Conservation (phyloP, 148 eudicot species). For the Fagopyrum esculentum region DNA sequence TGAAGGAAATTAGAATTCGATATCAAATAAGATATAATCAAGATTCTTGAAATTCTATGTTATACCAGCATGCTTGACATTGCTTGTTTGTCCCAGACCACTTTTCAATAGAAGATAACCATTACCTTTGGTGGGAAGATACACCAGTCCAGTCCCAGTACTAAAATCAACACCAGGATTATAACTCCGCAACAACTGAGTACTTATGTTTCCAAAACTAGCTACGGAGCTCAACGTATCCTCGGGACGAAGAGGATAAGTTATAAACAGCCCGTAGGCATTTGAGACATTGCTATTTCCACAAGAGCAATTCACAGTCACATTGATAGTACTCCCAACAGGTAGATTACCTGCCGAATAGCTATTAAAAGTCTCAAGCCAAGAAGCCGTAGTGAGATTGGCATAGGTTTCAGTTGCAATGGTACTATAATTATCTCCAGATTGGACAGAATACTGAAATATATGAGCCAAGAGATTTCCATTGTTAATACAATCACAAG, state of each 20-base stretch:
- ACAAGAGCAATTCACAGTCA: constrained; percentile 74
- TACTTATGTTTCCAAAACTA: constrained; percentile 25
- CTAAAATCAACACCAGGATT: constrained; percentile 51
- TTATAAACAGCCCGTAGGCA: constrained; percentile 68
- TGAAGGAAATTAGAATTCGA: too few relatives aligned
- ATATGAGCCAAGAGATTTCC: constrained; percentile 40
- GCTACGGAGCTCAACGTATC: constrained; percentile 42
- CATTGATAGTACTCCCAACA: constrained; percentile 29
- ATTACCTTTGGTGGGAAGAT: constrained; percentile 63
- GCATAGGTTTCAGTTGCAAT: constrained; percentile 37
- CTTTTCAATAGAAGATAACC: background rate
- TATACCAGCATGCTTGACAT: too few relatives aligned
- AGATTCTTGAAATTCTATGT: too few relatives aligned
- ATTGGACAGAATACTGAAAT: constrained; percentile 25
- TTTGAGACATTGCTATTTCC: constrained; percentile 55
- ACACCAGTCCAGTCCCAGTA: constrained; percentile 56
- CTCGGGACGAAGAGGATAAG: constrained; percentile 54
- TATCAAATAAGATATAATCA: too few relatives aligned
- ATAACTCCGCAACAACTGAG: constrained; percentile 46
- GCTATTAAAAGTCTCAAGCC: constrained; percentile 33
- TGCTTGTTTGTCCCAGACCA: too few relatives aligned
- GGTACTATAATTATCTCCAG: constrained; percentile 35
- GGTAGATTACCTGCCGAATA: constrained; percentile 31
- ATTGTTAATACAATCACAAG: constrained; percentile 45
- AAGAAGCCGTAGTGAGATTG: constrained; percentile 41